Evolutionary conservation across 192 early-diverging fungal species (phyloP).

Genomic region (Backusella luteola): DNA sequence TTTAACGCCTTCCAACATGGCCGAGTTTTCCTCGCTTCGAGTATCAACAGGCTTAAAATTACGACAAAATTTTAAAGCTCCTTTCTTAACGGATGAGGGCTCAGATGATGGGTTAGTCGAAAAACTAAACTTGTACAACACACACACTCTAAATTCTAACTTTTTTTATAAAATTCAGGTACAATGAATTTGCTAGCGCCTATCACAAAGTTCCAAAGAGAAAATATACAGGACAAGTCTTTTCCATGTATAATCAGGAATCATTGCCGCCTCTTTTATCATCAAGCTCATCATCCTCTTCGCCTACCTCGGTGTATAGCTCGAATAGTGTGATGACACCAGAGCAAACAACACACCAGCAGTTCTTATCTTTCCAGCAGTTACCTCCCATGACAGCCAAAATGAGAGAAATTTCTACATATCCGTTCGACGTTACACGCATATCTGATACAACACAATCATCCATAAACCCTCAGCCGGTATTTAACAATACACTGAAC

Average conservation of each 20-base stretch:
- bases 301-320: neutral
- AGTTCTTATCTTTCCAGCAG: constrained; percentile 3
- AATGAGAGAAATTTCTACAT: constrained; percentile 4
- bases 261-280: neutral
- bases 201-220: neutral
- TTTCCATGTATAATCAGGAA: neutral
- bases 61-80: constrained; percentile 55
- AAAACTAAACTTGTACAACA: constrained; percentile 1
- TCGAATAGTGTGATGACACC: neutral
- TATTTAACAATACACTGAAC: neutral
- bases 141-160: neutral
- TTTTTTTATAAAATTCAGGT: neutral
- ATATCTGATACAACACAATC: constrained; percentile 1
- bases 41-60: constrained; percentile 53
- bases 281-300: neutral
- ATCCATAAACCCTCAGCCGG: neutral
- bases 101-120: constrained; percentile 7
- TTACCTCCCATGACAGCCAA: constrained; percentile 5
- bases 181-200: neutral
- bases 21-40: constrained; percentile 47
- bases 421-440: neutral
- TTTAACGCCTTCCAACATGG: constrained; percentile 48
- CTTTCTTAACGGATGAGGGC: constrained; percentile 25
- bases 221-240: constrained; percentile 3
- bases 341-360: neutral